These are phyloP conservation scores for Citrullus amarus DNA, from an alignment of 306 rosid species.

Conservation along the genomic window DNA sequence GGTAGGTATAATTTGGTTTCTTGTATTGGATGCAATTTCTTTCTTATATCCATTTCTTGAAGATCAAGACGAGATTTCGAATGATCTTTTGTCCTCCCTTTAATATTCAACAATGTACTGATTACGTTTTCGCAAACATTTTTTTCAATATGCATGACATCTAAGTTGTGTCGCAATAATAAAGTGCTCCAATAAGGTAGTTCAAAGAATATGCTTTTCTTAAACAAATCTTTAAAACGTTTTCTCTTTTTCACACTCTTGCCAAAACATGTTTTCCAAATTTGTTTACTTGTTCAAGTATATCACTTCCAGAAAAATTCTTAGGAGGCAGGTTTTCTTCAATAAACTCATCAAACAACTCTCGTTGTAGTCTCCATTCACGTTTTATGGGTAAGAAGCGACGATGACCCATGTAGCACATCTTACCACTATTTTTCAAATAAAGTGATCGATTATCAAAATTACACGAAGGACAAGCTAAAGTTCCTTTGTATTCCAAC, in stretches of 20 bases:
- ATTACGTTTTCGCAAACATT: not conserved
- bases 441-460: not conserved
- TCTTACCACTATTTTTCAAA: not conserved
- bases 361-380: not conserved
- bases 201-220: not conserved
- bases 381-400: not conserved
- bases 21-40: not conserved
- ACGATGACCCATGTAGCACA: not conserved
- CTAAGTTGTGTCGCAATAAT: not conserved
- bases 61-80: not conserved
- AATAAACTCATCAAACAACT: too few relatives aligned
- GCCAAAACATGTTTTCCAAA: too few relatives aligned
- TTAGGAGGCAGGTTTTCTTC: too few relatives aligned
- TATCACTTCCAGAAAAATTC: too few relatives aligned
- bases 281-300: too few relatives aligned
- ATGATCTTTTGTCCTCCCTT: not conserved
- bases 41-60: not conserved
- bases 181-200: not conserved
- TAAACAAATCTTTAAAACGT: not conserved
- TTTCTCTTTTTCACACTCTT: too few relatives aligned
- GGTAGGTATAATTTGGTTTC: not conserved
- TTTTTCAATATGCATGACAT: not conserved
- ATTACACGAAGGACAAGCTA: not conserved
- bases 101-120: not conserved
- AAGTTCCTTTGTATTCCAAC: not conserved